Conservation (phyloP, 2,329 filamentous ascomycete species). For the Epichloe elymi region DNA sequence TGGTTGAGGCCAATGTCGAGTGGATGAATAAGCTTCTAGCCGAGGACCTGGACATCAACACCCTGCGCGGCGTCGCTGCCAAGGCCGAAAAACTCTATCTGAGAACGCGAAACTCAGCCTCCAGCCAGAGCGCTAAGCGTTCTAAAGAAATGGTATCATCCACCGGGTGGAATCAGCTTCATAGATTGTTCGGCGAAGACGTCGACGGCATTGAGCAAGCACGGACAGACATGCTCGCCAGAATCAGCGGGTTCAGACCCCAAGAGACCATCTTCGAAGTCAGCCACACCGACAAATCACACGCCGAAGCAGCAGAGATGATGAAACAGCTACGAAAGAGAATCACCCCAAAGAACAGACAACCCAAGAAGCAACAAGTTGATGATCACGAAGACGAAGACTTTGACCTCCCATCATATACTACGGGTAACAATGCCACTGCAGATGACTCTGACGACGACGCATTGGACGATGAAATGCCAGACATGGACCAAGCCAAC, state of each 20-base stretch:
- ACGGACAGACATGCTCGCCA: constrained; percentile 74
- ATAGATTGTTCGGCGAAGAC: constrained; percentile 67
- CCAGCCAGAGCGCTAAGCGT: constrained; percentile 77
- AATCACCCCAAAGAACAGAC: constrained; percentile 44
- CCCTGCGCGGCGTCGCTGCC: constrained; percentile 57
- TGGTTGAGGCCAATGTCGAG: constrained; percentile 64
- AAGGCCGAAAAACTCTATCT: constrained; percentile 93
- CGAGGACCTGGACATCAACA: constrained; percentile 60
- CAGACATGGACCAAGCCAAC: not conserved
- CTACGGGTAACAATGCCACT: constrained; percentile 7
- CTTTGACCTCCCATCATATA: constrained; percentile 8
- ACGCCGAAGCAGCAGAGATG: constrained; percentile 55
- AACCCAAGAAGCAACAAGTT: constrained; percentile 27
- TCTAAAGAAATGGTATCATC: constrained; percentile 64
- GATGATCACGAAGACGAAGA: constrained; percentile 19
- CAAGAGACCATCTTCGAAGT: constrained; percentile 96
- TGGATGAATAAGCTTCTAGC: constrained; percentile 68
- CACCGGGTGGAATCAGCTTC: constrained; percentile 58
- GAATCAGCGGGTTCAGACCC: constrained; percentile 78
- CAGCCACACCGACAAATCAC: constrained; percentile 55
- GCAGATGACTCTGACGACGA: constrained; percentile 12
- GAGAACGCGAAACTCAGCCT: constrained; percentile 80
- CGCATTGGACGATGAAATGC: constrained; percentile 6
- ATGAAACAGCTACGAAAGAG: constrained; percentile 60
- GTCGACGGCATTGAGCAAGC: constrained; percentile 53